Conservation (phyloP, 805 yeast genomes). For the Spencermartinsiella europaea region DNA sequence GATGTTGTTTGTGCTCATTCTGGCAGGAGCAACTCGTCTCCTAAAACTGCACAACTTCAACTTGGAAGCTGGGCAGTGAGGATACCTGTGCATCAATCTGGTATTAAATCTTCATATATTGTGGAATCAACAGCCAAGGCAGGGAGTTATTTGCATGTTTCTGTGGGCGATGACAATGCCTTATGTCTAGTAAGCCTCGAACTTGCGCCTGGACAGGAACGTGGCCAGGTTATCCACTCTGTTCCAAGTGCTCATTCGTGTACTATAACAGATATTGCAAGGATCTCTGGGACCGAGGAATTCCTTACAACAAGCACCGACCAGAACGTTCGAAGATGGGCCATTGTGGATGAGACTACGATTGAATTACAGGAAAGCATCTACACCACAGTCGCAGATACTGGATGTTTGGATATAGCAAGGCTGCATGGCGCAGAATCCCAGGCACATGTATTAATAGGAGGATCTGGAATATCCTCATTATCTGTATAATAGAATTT, state of each 20-base stretch:
- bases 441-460: conserved; percentile 3
- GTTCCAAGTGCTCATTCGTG: conserved; percentile 71
- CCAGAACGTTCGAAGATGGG: conserved; percentile 70
- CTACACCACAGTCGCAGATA: conserved; percentile 85
- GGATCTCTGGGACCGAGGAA: conserved; percentile 23
- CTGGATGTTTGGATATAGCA: conserved; percentile 53
- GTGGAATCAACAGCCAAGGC: conserved; percentile 14
- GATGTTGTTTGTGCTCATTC: conserved; percentile 11
- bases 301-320: conserved; percentile 72
- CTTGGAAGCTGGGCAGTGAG: conserved; percentile 1
- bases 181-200: conserved; percentile 41
- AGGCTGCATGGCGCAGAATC: background rate
- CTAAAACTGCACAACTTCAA: background rate
- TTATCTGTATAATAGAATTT: background rate
- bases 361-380: conserved; percentile 35
- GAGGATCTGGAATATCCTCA: conserved; percentile 14
- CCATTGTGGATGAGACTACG: conserved; percentile 25
- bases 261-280: conserved; percentile 65
- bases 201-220: conserved; percentile 23
- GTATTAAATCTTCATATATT: conserved; percentile 59
- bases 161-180: conserved; percentile 95
- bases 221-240: conserved; percentile 24
- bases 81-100: conserved; percentile 70
- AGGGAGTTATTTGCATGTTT: conserved; percentile 41
- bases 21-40: no score